Conservation (phyloP, 2,329 filamentous ascomycete species). For the Xylaria sp. region DNA sequence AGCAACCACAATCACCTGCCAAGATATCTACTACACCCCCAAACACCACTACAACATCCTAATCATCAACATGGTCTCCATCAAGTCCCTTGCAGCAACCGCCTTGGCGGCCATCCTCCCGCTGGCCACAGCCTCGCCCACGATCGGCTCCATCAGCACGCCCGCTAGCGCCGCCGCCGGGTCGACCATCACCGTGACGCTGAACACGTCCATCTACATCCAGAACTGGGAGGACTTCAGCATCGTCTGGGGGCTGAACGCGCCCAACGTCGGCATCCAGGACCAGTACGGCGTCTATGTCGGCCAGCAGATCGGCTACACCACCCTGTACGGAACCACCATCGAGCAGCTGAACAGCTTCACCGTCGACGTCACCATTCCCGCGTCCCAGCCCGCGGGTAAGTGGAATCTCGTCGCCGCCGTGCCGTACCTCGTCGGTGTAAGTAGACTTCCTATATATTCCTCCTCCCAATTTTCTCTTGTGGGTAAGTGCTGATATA, state of each 20-base stretch:
- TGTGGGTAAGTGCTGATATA: slow-evolving; percentile 23
- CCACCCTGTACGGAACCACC: slow-evolving; percentile 42
- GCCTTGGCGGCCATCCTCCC: slow-evolving; percentile 42
- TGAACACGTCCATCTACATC: slow-evolving; percentile 48
- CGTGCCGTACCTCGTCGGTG: slow-evolving; percentile 48
- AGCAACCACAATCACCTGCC: not conserved
- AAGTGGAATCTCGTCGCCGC: slow-evolving; percentile 45
- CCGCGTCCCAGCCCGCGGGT: slow-evolving; percentile 36
- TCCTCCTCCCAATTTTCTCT: not conserved
- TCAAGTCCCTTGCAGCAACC: slow-evolving; percentile 44
- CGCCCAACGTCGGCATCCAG: slow-evolving; percentile 19
- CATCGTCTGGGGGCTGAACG: slow-evolving; percentile 48
- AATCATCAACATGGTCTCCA: slow-evolving; percentile 45
- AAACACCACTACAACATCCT: not conserved
- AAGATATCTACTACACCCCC: not conserved
- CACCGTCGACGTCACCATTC: slow-evolving; percentile 39
- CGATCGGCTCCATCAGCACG: slow-evolving; percentile 37
- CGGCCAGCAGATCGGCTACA: slow-evolving; percentile 49
- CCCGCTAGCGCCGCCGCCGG: slow-evolving; percentile 45
- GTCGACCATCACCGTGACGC: slow-evolving; percentile 42
- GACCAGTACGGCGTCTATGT: slow-evolving; percentile 44
- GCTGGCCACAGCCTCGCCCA: slow-evolving; percentile 44
- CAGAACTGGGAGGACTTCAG: slow-evolving; percentile 52
- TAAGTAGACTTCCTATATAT: slow-evolving; percentile 36
- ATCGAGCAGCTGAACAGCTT: slow-evolving; percentile 43